These are phyloP conservation scores for Mycena amicta DNA, from an alignment of 768 basidiomycete genomes.

Conservation along the genomic window DNA sequence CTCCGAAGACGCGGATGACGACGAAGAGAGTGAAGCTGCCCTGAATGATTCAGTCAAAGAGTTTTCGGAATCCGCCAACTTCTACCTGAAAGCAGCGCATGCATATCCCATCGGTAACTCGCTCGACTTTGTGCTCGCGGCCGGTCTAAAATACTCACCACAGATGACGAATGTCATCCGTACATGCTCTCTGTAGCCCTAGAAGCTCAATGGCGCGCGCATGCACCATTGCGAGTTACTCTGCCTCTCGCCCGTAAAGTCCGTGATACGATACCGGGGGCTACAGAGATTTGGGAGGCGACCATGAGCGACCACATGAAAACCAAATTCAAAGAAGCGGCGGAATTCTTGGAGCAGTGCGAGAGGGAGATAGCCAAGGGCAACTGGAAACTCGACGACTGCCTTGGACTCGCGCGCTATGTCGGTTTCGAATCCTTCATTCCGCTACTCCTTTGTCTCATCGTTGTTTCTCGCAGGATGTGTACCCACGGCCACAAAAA, in stretches of 20 bases:
- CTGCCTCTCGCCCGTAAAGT: slow-evolving; percentile 11
- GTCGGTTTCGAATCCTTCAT: neutral
- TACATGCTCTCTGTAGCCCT: slow-evolving; percentile 31
- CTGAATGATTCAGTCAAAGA: neutral
- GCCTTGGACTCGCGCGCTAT: neutral
- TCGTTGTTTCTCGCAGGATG: no score
- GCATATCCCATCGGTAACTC: slow-evolving; percentile 10
- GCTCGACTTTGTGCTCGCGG: no score
- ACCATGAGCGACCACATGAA: slow-evolving; percentile 1
- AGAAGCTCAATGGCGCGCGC: slow-evolving; percentile 32
- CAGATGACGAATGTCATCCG: slow-evolving; percentile 14
- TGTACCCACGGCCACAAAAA: no score
- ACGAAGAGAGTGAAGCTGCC: neutral
- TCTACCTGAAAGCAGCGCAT: slow-evolving; percentile 15
- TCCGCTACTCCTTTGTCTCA: no score
- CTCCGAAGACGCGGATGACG: neutral
- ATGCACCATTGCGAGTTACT: slow-evolving; percentile 4
- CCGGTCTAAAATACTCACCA: neutral
- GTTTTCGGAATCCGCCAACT: slow-evolving; percentile 2
- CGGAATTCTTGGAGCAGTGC: slow-evolving; percentile 3
- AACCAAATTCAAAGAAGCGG: slow-evolving; percentile 2
- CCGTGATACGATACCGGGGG: neutral
- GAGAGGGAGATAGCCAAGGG: slow-evolving; percentile 9
- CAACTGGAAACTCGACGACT: neutral
- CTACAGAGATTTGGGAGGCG: slow-evolving; percentile 4